Base-by-base conservation (phyloP, 768 basidiomycete species). In the Suillus weaverae region DNA sequence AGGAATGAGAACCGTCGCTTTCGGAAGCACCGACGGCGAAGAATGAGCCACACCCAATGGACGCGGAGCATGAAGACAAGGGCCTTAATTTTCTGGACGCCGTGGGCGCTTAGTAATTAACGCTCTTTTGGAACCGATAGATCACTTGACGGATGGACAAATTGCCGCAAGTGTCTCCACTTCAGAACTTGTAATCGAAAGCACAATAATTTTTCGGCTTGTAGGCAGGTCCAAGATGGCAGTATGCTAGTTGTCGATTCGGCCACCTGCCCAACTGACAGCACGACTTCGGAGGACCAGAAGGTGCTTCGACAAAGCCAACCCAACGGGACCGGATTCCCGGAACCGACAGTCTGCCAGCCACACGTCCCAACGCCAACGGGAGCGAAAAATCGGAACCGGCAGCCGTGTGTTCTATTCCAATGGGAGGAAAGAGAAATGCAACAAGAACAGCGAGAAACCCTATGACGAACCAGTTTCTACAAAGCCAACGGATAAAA, bases 1-100 rank as follows among this genome's bases (percentile, higher is more conserved):
- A 44, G 9, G 13, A 22, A 51, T 60, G 43, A 61, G 43, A 38
- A 36, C 38, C 62, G 56, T 62, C 32, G 39, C 36, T 39, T 59
- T 16, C 26, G 26, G 3, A 38, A 41, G 30, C 10, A 30, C 57
- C 57, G 57, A 59, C 57, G 57, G 57, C 39, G 57, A 59, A 41
- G 18, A 20, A 41, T 18, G 26, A 41, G 2, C 10, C 6, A 41
- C 5, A 59, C 39, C 57, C 57, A 59, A 59, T 30, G 57, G 57
- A 36, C 18, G 18, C 16, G 18, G 16, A 59, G 9, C 53, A 30
- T 10, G 5, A 59, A 5, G 26, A 11, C 1, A 55, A 2, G 6
- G 30, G n/a, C n/a, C n/a, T n/a, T n/a, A n/a, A n/a, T n/a, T n/a
- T n/a, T 10, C 26, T 30, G 10, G 6, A 32, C 10, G 9, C 16